Percentiles rank a stretch among this genome's conserved stretches.
Conservation (phyloP, 2,329 filamentous ascomycete genomes). For the Penicillium sp. region DNA sequence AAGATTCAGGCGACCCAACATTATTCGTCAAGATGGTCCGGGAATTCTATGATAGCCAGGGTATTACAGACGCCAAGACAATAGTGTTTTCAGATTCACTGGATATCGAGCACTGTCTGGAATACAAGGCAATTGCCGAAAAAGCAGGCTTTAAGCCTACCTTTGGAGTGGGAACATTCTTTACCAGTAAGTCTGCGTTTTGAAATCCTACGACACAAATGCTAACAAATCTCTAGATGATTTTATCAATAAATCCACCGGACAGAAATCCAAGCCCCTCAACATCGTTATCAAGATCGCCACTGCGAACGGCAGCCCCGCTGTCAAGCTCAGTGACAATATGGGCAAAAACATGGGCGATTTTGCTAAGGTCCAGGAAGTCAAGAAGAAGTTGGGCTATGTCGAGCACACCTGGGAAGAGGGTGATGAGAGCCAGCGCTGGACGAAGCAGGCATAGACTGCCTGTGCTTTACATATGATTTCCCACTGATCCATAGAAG, state of each 20-base stretch:
- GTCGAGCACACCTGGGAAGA: constrained; percentile 78
- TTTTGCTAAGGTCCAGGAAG: constrained; percentile 69
- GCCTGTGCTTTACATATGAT: too few relatives aligned
- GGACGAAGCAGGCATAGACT: constrained; percentile 53
- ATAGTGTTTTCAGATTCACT: constrained; percentile 96
- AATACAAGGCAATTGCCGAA: constrained; percentile 84
- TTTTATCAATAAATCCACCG: constrained; percentile 69
- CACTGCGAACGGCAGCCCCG: constrained; percentile 73
- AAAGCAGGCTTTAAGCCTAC: constrained; percentile 76
- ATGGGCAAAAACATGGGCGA: constrained; percentile 93
- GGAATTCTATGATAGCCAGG: constrained; percentile 73
- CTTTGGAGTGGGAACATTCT: constrained; percentile 92
- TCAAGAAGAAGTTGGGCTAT: constrained; percentile 85
- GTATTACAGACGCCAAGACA: constrained; percentile 75
- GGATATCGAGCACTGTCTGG: constrained; percentile 83
- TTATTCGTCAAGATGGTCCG: constrained; percentile 76
- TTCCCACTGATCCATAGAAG: background rate
- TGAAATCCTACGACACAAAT: background rate
- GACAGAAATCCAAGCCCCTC: constrained; percentile 80
- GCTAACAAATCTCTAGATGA: constrained; percentile 59
- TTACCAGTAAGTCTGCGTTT: constrained; percentile 63
- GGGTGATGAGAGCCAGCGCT: constrained; percentile 79
- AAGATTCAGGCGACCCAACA: constrained; percentile 84
- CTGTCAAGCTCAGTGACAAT: constrained; percentile 93
- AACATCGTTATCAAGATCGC: constrained; percentile 99